phyloP scores from a whole-genome alignment of 441 rosid genomes.

The Euphorbia celastroides region DNA sequence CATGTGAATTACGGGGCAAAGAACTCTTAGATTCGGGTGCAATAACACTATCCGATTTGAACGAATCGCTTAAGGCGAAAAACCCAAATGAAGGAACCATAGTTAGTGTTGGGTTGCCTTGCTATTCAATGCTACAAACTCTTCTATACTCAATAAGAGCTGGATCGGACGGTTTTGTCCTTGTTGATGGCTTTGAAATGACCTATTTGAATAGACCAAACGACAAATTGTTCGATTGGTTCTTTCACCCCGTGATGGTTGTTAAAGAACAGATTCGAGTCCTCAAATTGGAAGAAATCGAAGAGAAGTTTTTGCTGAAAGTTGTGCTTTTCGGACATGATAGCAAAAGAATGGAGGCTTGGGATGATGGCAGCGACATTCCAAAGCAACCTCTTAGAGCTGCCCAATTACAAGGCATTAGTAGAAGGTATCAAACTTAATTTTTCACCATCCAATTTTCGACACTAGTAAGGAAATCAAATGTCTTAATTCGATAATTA shows the following conservation, averaged over 20 bases:
- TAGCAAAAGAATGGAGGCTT: constrained; percentile 43
- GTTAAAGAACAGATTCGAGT: constrained; percentile 67
- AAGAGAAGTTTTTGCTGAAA: constrained; percentile 58
- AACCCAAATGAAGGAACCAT: constrained; percentile 39
- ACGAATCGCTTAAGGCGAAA: constrained; percentile 50
- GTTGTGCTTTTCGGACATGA: constrained; percentile 50
- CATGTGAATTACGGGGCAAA: constrained; percentile 60
- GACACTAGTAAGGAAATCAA: too few relatives aligned
- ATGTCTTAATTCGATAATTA: too few relatives aligned
- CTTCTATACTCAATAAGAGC: constrained; percentile 57
- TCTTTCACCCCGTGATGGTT: constrained; percentile 69
- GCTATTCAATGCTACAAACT: constrained; percentile 48
- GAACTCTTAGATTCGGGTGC: constrained; percentile 51
- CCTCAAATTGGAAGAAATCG: constrained; percentile 48
- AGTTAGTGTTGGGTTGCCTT: constrained; percentile 57
- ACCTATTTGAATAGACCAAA: constrained; percentile 63
- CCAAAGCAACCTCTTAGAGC: constrained; percentile 59
- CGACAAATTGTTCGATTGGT: constrained; percentile 69
- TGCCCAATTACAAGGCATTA: constrained; percentile 75
- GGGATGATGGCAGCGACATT: constrained; percentile 40
- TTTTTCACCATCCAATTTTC: too few relatives aligned
- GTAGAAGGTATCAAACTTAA: constrained; percentile 47
- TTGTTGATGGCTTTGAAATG: constrained; percentile 57
- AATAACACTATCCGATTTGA: constrained; percentile 42
- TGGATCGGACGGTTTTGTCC: constrained; percentile 49